Evolutionary conservation across 2,329 filamentous ascomycete species (phyloP), one percentile per base, ranked within the genome.

Genomic region (Aspergillus clavatus): DNA sequence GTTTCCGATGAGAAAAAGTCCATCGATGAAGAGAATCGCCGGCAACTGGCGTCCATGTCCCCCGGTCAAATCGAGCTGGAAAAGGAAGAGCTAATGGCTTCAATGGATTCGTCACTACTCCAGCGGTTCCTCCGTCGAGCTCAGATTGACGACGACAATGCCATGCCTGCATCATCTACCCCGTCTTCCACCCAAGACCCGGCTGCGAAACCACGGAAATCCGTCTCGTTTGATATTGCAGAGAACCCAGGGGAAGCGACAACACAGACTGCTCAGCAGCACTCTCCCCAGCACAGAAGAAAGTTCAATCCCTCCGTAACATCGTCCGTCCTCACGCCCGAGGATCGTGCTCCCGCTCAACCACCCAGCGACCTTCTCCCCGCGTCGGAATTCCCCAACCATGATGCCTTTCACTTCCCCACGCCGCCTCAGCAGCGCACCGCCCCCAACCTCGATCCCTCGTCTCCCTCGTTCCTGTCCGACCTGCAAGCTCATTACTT

Each of bases 401-500:
- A 58, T 26, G 59, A 60, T 28, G 58, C 59, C 33, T 63, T 71
- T 40, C 67, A 73, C 53, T 73, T 73, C 63, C 63, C 75, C 51
- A 63, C 72, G 52, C 66, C 72, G 18, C 60, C 73, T 46, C 53
- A 71, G 55, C 52, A 70, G 56, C 27, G 75, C 65, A 56, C 75
- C 18, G 66, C 77, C 59, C 86, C 86, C 8, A 84, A 89, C 47
- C 84, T 97, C 52, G 88, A 97, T 64, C 89, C 90, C 0, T 75
- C 81, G 28, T 87, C 90, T 47, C 84, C 87, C 0, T 77, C 88
- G 60, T 97, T 97, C 71, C 82, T 97, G 46, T 71, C 80, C 38
- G 84, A 87, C 45, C 81, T 98, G 5, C 90, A 95, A 74, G 72
- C 82, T 18, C 95, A 96, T 67, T 98, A 95, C 77, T 98, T 96